Conservation (phyloP, 129 eudicot species). For the Centrapalus pauciflorus region DNA sequence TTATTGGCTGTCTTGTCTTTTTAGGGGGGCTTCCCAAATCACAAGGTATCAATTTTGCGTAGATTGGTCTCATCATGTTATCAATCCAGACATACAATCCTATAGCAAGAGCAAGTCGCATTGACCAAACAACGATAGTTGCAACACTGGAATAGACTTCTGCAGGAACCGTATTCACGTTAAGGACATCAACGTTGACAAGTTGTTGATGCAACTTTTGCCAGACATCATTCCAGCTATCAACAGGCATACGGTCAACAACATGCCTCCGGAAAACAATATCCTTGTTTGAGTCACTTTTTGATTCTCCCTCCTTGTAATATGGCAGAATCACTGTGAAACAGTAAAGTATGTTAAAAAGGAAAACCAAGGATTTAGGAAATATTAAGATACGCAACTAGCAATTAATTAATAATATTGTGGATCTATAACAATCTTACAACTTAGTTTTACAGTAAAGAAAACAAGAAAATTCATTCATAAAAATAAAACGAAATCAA, state of each 20-base stretch:
- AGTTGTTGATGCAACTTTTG: slow-evolving; percentile 84
- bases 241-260: slow-evolving; percentile 90
- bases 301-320: slow-evolving; percentile 54
- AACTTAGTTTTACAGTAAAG: background rate
- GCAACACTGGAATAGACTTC: slow-evolving; percentile 77
- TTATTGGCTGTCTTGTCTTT: slow-evolving; percentile 45
- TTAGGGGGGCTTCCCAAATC: slow-evolving; percentile 68
- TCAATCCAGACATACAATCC: slow-evolving; percentile 78
- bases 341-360: background rate
- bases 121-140: slow-evolving; percentile 90
- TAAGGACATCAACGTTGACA: slow-evolving; percentile 77
- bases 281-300: slow-evolving; percentile 40
- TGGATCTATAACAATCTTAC: background rate
- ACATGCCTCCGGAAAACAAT: slow-evolving; percentile 65
- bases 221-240: slow-evolving; percentile 95
- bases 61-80: slow-evolving; percentile 76
- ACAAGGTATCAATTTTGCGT: slow-evolving; percentile 68
- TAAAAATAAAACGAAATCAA: background rate
- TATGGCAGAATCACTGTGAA: slow-evolving; percentile 83
- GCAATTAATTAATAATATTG: background rate
- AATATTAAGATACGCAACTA: background rate
- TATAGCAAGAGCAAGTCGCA: slow-evolving; percentile 90
- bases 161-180: slow-evolving; percentile 54
- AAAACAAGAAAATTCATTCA: background rate
- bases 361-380: slow-evolving; percentile 1